phyloP scores from a whole-genome alignment of 331 rosid species.

The Phaseolus coccineus region DNA sequence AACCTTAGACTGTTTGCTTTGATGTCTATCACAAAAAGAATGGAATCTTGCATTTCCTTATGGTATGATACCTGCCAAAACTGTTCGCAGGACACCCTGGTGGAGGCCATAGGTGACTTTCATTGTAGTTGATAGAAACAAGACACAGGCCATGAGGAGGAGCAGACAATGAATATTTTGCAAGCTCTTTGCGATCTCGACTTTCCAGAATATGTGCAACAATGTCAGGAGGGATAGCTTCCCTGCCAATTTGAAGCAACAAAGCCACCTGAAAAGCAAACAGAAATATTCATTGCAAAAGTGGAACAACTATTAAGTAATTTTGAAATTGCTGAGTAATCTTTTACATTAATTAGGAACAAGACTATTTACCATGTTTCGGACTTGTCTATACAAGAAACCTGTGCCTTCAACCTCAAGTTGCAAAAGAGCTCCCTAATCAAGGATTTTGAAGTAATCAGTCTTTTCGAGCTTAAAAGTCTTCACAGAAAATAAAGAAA shows the following conservation, averaged over 20 bases:
- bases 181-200: conserved; percentile 86
- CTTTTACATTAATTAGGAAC: conserved; percentile 3
- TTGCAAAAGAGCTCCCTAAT: conserved; percentile 80
- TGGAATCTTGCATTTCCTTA: conserved; percentile 86
- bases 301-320: conserved; percentile 12
- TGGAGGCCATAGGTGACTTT: conserved; percentile 77
- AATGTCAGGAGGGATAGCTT: conserved; percentile 77
- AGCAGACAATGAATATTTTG: conserved; percentile 63
- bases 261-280: conserved; percentile 70
- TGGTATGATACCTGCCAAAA: conserved; percentile 74
- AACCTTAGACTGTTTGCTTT: conserved; percentile 1
- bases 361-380: conserved; percentile 78
- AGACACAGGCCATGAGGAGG: conserved; percentile 97
- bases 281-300: conserved; percentile 10
- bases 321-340: conserved; percentile 14
- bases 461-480: conserved; percentile 8
- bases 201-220: conserved; percentile 74
- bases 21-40: conserved; percentile 51
- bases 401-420: conserved; percentile 97
- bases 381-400: conserved; percentile 92
- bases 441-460: conserved; percentile 36
- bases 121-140: conserved; percentile 67
- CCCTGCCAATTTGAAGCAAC: conserved; percentile 85
- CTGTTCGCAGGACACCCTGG: conserved; percentile 65
- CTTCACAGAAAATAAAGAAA: conserved; percentile 1